Conservation (phyloP, 1,284 basidiomycete genomes). For the Chalciporus sp. region DNA sequence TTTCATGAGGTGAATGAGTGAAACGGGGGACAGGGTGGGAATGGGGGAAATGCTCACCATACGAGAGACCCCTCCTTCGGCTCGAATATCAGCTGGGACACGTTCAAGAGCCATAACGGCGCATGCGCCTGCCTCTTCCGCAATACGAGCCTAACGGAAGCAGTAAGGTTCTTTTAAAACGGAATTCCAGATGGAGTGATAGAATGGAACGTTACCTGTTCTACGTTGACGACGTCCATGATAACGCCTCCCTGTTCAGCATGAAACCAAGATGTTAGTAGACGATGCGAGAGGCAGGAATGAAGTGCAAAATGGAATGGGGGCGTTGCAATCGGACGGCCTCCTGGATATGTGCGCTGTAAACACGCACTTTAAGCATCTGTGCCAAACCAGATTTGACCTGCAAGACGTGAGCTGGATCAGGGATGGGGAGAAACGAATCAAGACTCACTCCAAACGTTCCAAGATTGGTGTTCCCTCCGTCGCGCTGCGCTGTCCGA, state of each 20-base stretch:
- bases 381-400: slow-evolving; percentile 94
- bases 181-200: not conserved
- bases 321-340: not conserved
- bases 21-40: not conserved
- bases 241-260: slow-evolving; percentile 78
- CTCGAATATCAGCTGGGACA: slow-evolving; percentile 94
- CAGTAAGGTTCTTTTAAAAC: slow-evolving; percentile 14
- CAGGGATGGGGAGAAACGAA: not conserved
- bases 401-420: slow-evolving; percentile 38
- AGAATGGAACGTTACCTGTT: slow-evolving; percentile 55
- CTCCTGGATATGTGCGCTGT: not conserved
- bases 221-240: slow-evolving; percentile 88
- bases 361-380: slow-evolving; percentile 80
- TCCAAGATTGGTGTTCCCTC: slow-evolving; percentile 67
- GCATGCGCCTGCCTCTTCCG: slow-evolving; percentile 96
- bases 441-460: slow-evolving; percentile 73
- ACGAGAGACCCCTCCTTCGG: slow-evolving; percentile 87
- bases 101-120: slow-evolving; percentile 98
- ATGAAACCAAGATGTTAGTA: not conserved
- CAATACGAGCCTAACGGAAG: slow-evolving; percentile 79
- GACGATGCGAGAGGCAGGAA: not conserved
- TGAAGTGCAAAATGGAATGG: not conserved
- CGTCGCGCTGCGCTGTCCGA: slow-evolving; percentile 58
- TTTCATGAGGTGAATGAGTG: not conserved
- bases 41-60: slow-evolving; percentile 62